Evolutionary conservation across 805 yeast genomes (phyloP), one percentile per base, ranked within the genome.

Genomic region (Candida endomychidarum): DNA sequence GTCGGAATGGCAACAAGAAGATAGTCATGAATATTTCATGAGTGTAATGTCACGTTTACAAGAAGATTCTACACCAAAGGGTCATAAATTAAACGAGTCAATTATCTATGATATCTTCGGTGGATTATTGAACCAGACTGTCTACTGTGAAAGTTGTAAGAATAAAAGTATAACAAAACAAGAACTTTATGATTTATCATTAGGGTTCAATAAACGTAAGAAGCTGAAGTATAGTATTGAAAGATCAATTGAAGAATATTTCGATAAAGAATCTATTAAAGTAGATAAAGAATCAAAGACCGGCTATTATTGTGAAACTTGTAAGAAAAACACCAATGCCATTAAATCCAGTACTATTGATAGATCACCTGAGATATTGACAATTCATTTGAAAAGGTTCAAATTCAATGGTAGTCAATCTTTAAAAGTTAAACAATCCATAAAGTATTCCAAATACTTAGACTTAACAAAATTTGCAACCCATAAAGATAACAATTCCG

Each of bases 1-100:
- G 96, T 81, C 89, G 32, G 93, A 83, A 59, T 90, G 96, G 96
- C 90, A 88, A 62, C 99, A 93, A 61, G 98, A 93, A 62, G 99
- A 93, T 63, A 85, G 96, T 0, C 99, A 93, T 63, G 99, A 93
- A 63, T 93, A 90, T 65, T 87, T 84, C 60, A 90, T 90, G 97
- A 86, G 96, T 9, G 68, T 90, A 45, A 75, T 90, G 74, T 79
- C 91, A 6, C 67, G 96, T 38, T 65, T 90, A 38, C 98, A 90
- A 63, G 97, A 90, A 57, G 97, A 90, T 57, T 76, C 87, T 9
- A 88, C 93, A 1, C 98, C 98, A 25, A 83, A 78, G 56, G 96
- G 96, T n/a, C 74, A 69, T 34, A 90, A 90, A 57, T 68, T 90
- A 54, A 85, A 84, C 49, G 74, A 82, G 48, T 83, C 95, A 41